phyloP scores from a whole-genome alignment of 371 early-diverging fungal species.

The Saksenaea oblongispora region DNA sequence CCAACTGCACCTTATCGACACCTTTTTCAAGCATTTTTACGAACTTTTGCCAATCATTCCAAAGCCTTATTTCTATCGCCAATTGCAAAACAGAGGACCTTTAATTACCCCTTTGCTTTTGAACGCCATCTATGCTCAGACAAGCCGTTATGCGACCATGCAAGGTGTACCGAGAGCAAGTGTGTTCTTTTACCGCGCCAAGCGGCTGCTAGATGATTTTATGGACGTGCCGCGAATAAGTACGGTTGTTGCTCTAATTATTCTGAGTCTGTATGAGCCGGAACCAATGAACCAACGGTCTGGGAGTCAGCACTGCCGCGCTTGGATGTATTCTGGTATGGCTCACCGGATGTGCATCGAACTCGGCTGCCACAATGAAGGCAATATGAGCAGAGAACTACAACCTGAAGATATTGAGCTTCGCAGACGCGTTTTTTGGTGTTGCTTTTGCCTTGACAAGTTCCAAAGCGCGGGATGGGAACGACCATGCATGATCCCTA shows the following conservation, averaged over 20 bases:
- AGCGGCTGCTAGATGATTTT: conserved; percentile 33
- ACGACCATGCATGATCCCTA: conserved; percentile 37
- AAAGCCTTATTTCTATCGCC: conserved; percentile 16
- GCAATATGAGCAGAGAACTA: conserved; percentile 12
- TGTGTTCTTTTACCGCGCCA: conserved; percentile 37
- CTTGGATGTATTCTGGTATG: conserved; percentile 20
- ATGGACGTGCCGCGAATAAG: conserved; percentile 35
- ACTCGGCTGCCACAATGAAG: conserved; percentile 9
- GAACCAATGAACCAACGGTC: conserved; percentile 15
- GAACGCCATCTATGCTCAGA: conserved; percentile 30
- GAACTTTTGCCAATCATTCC: conserved; percentile 24
- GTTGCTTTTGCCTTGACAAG: conserved; percentile 35
- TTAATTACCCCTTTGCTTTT: conserved; percentile 34
- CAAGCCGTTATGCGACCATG: conserved; percentile 12
- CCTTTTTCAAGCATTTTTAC: conserved; percentile 39
- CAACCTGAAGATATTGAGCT: conserved; percentile 19
- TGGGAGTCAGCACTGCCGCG: conserved; percentile 16
- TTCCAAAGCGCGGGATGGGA: conserved; percentile 34
- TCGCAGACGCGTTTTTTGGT: conserved; percentile 33
- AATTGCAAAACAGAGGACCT: conserved; percentile 24
- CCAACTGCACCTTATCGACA: conserved; percentile 37
- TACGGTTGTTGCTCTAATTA: conserved; percentile 36
- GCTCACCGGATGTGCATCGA: conserved; percentile 16
- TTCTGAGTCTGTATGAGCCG: conserved; percentile 37
- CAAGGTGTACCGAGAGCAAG: conserved; percentile 18